Base-by-base conservation (phyloP, 345 rosid species). In the Excoecaria agallocha region DNA sequence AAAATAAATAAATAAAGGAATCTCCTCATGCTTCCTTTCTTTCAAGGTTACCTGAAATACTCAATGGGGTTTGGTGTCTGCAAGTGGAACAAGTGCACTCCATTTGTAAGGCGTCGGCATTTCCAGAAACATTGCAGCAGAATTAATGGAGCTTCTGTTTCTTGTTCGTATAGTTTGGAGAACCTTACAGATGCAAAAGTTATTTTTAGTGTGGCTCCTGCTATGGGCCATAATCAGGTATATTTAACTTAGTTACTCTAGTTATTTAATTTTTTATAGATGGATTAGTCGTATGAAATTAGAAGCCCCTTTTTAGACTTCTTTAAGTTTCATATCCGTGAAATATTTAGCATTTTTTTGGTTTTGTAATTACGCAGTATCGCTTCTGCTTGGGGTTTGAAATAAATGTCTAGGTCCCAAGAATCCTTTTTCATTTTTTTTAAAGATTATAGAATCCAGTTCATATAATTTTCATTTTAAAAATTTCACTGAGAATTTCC, bases 211-310 rank as follows among this genome's bases (percentile, higher is more conserved):
- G 93, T 90, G 15, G 94, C 96, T 70, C 82, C 98, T 10, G 97
- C 97, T 46, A 75, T 94, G 89, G 97, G 97, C 69, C 98, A 92
- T 83, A 91, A 90, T 86, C 80, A 88, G 98, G 94, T 90, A 77
- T 63, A 4, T 67, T 68, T 12, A 15, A 8, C 25, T 5, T 55
- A 55, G 10, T 17, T 17, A 59, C 30, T 30, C 1, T 30, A 30
- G 20, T 57, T 72, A 8, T 55, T 49, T 30, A 15, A 37, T 68
- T 58, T 61, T 1, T 20, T 54, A 16, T 45, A 16, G 49, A 60
- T 61, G 15, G 59, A n/a, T 8, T 54, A 16, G 9, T 51, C 30
- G 2, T 55, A 4, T 55, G 2, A 7, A 30, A 30, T 30, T 30
- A 30, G 30, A 30, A 30, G 2, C 30, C 30, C 30, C 30, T 30